phyloP scores from a whole-genome alignment of 768 basidiomycete genomes.

The Phaeotremella fagi region DNA sequence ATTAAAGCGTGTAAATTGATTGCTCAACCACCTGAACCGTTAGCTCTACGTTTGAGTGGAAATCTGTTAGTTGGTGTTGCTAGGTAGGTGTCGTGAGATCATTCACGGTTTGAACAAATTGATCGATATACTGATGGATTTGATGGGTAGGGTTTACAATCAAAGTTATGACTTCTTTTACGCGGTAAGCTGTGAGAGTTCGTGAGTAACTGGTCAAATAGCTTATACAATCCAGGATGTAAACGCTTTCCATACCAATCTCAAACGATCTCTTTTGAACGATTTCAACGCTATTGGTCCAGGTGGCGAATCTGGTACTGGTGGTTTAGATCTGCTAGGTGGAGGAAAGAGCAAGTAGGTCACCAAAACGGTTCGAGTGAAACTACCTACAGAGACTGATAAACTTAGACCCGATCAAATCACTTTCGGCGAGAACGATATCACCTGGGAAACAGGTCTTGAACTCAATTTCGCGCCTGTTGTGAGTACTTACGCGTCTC shows the following conservation, averaged over 20 bases:
- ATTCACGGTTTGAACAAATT: not conserved
- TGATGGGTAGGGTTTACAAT: slow-evolving; percentile 28
- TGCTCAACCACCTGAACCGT: slow-evolving; percentile 73
- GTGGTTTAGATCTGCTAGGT: slow-evolving; percentile 58
- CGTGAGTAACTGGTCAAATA: not conserved
- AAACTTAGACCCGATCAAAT: slow-evolving; percentile 32
- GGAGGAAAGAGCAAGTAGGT: slow-evolving; percentile 33
- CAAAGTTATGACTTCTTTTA: slow-evolving; percentile 33
- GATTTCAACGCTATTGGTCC: slow-evolving; percentile 55
- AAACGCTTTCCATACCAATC: slow-evolving; percentile 65
- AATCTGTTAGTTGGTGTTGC: slow-evolving; percentile 86
- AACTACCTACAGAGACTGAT: not conserved
- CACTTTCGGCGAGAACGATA: slow-evolving; percentile 23
- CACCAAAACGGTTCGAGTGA: not conserved
- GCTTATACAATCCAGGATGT: slow-evolving; percentile 75
- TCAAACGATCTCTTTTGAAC: slow-evolving; percentile 71
- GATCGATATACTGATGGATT: slow-evolving; percentile 1
- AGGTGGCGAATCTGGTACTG: slow-evolving; percentile 51
- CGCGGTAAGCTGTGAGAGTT: slow-evolving; percentile 14
- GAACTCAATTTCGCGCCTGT: slow-evolving; percentile 18
- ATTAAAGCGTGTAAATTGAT: slow-evolving; percentile 74
- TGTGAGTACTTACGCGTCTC: slow-evolving; percentile 17
- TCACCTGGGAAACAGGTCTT: slow-evolving; percentile 13
- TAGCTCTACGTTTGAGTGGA: slow-evolving; percentile 79
- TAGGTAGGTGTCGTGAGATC: too few species aligned